phyloP scores from a whole-genome alignment of 441 rosid species.

The Metrosideros polymorpha region DNA sequence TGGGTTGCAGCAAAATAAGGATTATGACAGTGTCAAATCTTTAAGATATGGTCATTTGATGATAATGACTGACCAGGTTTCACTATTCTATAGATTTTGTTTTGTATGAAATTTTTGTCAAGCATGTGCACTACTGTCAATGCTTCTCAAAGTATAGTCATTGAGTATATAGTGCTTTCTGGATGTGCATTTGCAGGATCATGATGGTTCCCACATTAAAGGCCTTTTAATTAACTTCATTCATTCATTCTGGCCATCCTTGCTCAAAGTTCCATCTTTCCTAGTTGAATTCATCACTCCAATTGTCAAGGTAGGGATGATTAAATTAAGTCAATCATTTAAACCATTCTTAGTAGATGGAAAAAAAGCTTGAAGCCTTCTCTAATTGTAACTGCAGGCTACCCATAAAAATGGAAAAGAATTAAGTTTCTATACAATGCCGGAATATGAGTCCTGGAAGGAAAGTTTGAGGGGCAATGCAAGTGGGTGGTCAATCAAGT shows the following conservation, averaged over 20 bases:
- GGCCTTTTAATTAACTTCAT: slow-evolving; percentile 88
- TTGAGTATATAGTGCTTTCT: background rate
- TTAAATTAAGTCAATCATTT: background rate
- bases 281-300: slow-evolving; percentile 93
- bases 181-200: slow-evolving; percentile 50
- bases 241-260: slow-evolving; percentile 94
- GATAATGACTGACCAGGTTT: slow-evolving; percentile 98
- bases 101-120: background rate
- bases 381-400: slow-evolving; percentile 37
- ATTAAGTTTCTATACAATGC: slow-evolving; percentile 79
- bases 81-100: background rate
- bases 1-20: slow-evolving; percentile 77
- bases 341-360: background rate
- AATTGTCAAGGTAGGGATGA: slow-evolving; percentile 66
- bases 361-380: background rate
- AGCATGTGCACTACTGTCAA: background rate
- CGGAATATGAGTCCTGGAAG: slow-evolving; percentile 82
- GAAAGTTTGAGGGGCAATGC: slow-evolving; percentile 65
- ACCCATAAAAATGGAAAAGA: slow-evolving; percentile 33
- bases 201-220: slow-evolving; percentile 94
- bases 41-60: slow-evolving; percentile 94
- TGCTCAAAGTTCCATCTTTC: slow-evolving; percentile 80
- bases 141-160: background rate
- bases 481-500: slow-evolving; percentile 83
- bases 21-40: slow-evolving; percentile 53